These are phyloP conservation scores for Mortierella claussenii DNA, from an alignment of 192 early-diverging fungal species.

Conservation along the genomic window DNA sequence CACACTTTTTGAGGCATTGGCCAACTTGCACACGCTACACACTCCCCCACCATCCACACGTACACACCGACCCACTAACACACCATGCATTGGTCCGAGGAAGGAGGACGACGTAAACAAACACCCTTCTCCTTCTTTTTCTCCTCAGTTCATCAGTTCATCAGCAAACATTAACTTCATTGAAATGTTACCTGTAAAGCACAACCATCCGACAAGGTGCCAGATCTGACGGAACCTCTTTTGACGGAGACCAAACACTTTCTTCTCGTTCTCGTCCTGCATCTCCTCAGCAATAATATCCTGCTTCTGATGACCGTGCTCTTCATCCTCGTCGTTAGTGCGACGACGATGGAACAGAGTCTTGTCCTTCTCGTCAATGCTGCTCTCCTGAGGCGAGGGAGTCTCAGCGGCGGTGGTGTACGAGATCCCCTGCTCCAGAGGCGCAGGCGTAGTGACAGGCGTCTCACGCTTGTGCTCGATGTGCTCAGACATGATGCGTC, in stretches of 20 bases:
- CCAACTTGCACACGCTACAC: background rate
- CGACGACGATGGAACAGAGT: slow-evolving; percentile 28
- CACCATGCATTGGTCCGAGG: no score
- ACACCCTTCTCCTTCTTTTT: no score
- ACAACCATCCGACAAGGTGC: slow-evolving; percentile 29
- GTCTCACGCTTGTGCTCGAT: slow-evolving; percentile 23
- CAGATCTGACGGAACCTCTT: slow-evolving; percentile 12
- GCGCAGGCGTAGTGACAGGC: background rate
- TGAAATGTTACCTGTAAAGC: slow-evolving; percentile 55
- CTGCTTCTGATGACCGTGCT: slow-evolving; percentile 1
- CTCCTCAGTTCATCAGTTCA: no score
- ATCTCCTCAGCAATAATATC: background rate
- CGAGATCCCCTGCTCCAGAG: background rate
- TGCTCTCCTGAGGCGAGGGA: slow-evolving; percentile 11
- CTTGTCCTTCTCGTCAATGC: slow-evolving; percentile 34
- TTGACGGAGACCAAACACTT: slow-evolving; percentile 29
- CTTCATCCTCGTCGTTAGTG: slow-evolving; percentile 16
- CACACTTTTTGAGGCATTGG: no score
- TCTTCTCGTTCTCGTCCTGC: slow-evolving; percentile 32
- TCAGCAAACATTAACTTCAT: no score
- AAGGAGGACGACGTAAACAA: no score
- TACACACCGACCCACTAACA: no score
- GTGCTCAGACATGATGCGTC: slow-evolving; percentile 13
- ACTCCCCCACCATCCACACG: background rate
- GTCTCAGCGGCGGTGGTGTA: background rate